Base-by-base conservation (phyloP, 1,284 basidiomycete genomes). In the Papiliotrema terrestris region DNA sequence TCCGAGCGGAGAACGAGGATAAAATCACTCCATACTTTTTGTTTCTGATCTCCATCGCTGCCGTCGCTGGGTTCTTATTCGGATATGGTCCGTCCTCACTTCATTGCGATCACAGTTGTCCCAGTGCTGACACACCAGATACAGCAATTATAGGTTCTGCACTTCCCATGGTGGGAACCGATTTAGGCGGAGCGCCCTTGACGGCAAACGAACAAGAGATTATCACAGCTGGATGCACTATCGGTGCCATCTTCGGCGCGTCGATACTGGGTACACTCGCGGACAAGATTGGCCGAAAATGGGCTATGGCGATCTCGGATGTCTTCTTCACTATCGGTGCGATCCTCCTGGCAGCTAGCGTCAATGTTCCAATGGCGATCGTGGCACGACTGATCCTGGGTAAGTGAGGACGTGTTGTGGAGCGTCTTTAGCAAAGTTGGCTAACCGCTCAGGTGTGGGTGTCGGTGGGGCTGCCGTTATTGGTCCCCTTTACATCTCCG, bases 401-500 rank as follows among this genome's bases (percentile, higher is more conserved):
- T 45, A 11, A 32, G 29, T 32, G 6, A 5, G 29, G n/a, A n/a
- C 29, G 29, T 11, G 29, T 5, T 11, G 11, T 32, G 29, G 11
- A 5, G 6, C 6, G 29, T 5, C 29, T 32, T 11, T 11, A 32
- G 6, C 5, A 5, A 32, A 32, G 29, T 11, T 32, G 6, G 11
- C 5, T 32, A 32, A 32, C 29, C n/a, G n/a, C n/a, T n/a, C n/a
- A 32, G 29, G 29, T 11, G 14, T 45, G 5, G 43, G 43, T 23
- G 43, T 45, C 17, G 43, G 43, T 15, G 43, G 43, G 3, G 43
- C 43, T 15, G 19, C 43, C 5, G 43, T 45, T 8, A 45, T 45
- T 45, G 43, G n/a, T 6, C 43, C 43, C 8, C 25, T 45, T 8
- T 45, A 45, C 50, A 68, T 78, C 38, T 61, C 67, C 23, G 76